Evolutionary conservation across 257 asterid species (phyloP).

Genomic region (Solanum chmielewskii): DNA sequence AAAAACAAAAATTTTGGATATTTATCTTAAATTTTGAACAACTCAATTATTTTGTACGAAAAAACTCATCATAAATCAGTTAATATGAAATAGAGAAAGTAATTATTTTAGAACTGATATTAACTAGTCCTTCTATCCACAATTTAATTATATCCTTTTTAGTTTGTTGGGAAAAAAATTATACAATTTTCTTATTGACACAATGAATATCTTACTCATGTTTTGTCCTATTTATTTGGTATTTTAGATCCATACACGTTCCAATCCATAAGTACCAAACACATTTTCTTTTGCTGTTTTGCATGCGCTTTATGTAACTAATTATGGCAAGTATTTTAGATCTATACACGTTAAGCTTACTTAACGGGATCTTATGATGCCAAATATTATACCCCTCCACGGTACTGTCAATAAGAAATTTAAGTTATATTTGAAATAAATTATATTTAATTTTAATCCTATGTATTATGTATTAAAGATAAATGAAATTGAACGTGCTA

Average conservation of each 20-base stretch:
- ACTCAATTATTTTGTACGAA: too few relatives aligned
- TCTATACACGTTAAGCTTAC: neutral
- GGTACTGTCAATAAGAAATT: too few relatives aligned
- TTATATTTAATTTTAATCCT: too few relatives aligned
- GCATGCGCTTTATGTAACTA: neutral
- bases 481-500: neutral
- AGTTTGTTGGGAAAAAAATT: fast-evolving
- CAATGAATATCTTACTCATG: neutral
- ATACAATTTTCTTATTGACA: neutral
- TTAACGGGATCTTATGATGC: neutral
- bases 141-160: neutral
- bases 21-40: too few relatives aligned
- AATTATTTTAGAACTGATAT: neutral
- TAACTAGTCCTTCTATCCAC: neutral
- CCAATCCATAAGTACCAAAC: too few relatives aligned
- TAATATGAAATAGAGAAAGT: too few relatives aligned
- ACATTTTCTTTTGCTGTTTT: too few relatives aligned
- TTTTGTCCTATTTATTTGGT: neutral
- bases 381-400: neutral
- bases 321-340: neutral
- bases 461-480: neutral
- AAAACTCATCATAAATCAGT: too few relatives aligned
- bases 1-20: too few relatives aligned
- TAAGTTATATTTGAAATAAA: too few relatives aligned
- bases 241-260: too few relatives aligned